phyloP scores from a whole-genome alignment of 306 rosid species.

The Rosa chinensis region DNA sequence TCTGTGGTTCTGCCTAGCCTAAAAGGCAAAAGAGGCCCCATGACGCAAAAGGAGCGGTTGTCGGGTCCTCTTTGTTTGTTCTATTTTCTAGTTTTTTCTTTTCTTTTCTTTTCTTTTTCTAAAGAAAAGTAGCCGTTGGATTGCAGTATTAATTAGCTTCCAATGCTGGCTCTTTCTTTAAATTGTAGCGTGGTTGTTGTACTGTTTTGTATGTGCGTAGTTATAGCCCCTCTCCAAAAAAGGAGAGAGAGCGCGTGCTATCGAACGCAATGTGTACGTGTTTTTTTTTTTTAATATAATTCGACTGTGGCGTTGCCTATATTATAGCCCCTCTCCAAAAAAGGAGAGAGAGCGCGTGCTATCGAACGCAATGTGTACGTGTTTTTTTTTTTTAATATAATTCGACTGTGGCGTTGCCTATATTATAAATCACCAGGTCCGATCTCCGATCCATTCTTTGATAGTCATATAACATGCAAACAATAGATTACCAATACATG shows the following conservation, averaged over 20 bases:
- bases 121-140: constrained; percentile 42
- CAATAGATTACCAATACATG: too few species aligned
- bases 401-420: too few species aligned
- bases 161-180: constrained; percentile 23
- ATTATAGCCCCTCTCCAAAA: constrained; percentile 72
- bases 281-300: too few species aligned
- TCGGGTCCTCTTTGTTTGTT: constrained; percentile 19
- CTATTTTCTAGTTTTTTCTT: not conserved
- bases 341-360: constrained; percentile 70
- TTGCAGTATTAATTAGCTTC: constrained; percentile 32
- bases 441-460: too few species aligned
- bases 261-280: too few species aligned
- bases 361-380: too few species aligned
- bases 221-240: constrained; percentile 71
- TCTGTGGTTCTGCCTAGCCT: not conserved
- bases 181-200: not conserved
- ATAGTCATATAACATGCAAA: too few species aligned
- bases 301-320: too few species aligned
- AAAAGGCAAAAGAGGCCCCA: constrained; percentile 9
- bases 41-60: constrained; percentile 31
- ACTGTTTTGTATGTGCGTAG: not conserved
- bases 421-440: too few species aligned
- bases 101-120: not conserved
- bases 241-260: constrained; percentile 68
- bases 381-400: too few species aligned